Evolutionary conservation across 768 basidiomycete genomes (phyloP), one percentile per base, ranked within the genome.

Genomic region (Lyophyllum decastes): DNA sequence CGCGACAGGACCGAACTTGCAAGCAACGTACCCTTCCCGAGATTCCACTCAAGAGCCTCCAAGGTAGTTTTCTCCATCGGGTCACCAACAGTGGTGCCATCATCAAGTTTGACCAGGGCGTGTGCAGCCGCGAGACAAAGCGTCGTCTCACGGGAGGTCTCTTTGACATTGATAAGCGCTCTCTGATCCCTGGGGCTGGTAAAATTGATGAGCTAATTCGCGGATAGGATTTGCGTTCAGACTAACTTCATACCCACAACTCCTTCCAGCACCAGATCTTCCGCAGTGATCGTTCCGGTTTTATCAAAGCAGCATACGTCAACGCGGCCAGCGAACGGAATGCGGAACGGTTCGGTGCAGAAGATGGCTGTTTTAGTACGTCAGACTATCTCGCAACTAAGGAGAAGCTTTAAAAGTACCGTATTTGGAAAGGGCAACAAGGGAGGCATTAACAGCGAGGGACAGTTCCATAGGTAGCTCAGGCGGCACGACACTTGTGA

Each of bases 291-390:
- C 0, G 97, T 98, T 22, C 96, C 97, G 0, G 97, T 99, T 81
- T 99, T 99, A 75, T 99, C 97, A 65, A 99, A 98, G 74, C 97
- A 98, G 73, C 97, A 99, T 16, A 98, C 90, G 64, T 99, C 97
- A 2, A 98, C 95, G 21, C 94, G 85, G 5, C 97, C 97, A 5
- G 97, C 97, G 60, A 79, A 92, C 0, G 97, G 95, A 60, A 98
- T 99, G 21, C 97, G 86, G 85, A 99, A 98, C 0, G 97, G 97
- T 67, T 99, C 97, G 17, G 97, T 99, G 70, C 97, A 98, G 76
- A 95, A 99, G 57, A 98, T 99, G 7, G 96, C 96, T 97, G 61
- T 16, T 49, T 35, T n/a, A 2, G n/a, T 16, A 27, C 21, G 47
- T 59, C 35, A 59, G 35, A 22, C 16, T 17, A 40, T 21, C 0